Base-by-base conservation (phyloP, 2,329 filamentous ascomycete genomes). In the Davidsoniella eucalypti region DNA sequence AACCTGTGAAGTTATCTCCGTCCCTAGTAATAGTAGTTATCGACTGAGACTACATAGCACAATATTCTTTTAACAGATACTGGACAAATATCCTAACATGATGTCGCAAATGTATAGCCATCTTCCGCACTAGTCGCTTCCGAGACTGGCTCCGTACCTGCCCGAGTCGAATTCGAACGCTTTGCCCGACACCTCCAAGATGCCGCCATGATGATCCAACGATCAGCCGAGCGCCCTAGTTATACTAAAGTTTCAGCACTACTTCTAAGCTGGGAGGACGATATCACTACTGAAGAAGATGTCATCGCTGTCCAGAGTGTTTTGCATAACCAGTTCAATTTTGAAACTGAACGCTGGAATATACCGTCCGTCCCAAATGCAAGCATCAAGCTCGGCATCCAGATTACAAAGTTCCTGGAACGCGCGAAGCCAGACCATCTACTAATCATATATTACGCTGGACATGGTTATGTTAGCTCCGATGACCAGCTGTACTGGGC, bases 161-260 rank as follows among this genome's bases (percentile, higher is more conserved):
- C 52, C 43, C 70, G 73, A 56, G 70, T 76, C 63, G 76, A 80
- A 58, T 82, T 81, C 63, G 78, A 81, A 62, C 71, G 75, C 49
- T 81, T 81, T 59, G 78, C 77, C 53, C 71, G 77, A 44, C 78
- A 82, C 64, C 69, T 82, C 42, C 78, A 82, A 60, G 78, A 81
- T 69, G 78, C 77, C 46, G 77, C 78, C 55, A 79, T 80, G 71
- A 67, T 79, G 58, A 79, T 82, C 56, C 75, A 79, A 60, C 70
- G 74, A 55, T 76, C 80, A 62, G 75, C 74, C 43, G 73, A 79
- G 58, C 70, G 69, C 52, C 68, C 69, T 2, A 70, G 70, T 21
- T 79, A 82, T 56, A 69, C 65, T 16, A 71, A 69, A 51, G 76
- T 77, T 12, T 79, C 76, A 3, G 77, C 78, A 9, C 63, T 82